Evolutionary conservation across 192 early-diverging fungal genomes (phyloP).

Genomic region (Dissophora globulifera): DNA sequence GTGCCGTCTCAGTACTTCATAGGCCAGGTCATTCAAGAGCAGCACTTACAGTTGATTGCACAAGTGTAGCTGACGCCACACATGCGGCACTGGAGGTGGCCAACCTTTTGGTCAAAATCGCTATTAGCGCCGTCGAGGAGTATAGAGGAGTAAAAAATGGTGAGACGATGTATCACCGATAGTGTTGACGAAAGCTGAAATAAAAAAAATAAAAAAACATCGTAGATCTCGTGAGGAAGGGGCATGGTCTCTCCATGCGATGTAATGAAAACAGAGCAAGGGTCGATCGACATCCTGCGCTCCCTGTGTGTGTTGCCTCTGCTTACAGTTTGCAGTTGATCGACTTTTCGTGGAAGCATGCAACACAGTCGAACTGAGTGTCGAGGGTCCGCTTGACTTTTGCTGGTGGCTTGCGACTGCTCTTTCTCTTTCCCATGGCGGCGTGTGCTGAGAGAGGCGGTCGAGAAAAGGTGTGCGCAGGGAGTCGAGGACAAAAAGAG

Average conservation of each 20-base stretch:
- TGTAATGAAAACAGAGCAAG: too few relatives aligned
- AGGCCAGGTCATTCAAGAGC: too few relatives aligned
- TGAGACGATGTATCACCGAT: background rate
- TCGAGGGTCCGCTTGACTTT: conserved; percentile 74
- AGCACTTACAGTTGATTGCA: conserved; percentile 68
- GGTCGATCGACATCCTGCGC: too few relatives aligned
- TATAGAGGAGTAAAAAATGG: background rate
- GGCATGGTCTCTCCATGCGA: too few relatives aligned
- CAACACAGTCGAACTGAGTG: conserved; percentile 82
- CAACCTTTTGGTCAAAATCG: conserved; percentile 76
- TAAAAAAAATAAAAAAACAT: too few relatives aligned
- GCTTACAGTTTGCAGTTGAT: conserved; percentile 80
- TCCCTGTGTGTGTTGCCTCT: background rate
- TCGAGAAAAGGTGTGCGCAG: too few relatives aligned
- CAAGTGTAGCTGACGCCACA: conserved; percentile 82
- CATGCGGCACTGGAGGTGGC: conserved; percentile 78
- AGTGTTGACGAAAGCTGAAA: too few relatives aligned
- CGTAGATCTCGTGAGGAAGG: too few relatives aligned
- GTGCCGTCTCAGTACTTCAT: too few relatives aligned
- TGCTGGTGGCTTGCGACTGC: conserved; percentile 72
- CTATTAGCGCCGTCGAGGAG: too few relatives aligned
- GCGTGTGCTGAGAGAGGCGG: background rate
- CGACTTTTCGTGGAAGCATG: conserved; percentile 89
- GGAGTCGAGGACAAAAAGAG: background rate
- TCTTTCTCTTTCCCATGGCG: conserved; percentile 50